Percentiles rank a stretch among this genome's conserved stretches.
phyloP scores from a whole-genome alignment of 208 protist species.

The Crithidia sp. region DNA sequence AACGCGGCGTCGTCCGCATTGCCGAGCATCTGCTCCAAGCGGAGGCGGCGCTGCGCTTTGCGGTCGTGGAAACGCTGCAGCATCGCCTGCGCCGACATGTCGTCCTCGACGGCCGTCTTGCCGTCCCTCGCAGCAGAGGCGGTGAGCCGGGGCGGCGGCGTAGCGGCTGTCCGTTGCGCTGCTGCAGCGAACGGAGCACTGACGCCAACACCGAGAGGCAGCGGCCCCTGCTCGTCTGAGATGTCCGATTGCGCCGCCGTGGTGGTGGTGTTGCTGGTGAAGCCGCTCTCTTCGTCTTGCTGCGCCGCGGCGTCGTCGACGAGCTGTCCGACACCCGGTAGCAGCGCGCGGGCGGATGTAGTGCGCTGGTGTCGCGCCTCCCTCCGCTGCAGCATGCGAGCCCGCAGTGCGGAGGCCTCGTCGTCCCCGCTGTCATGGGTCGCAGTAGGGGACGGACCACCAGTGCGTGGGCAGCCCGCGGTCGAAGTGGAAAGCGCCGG shows the following conservation, averaged over 20 bases:
- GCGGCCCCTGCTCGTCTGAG: too few relatives aligned
- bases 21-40: slow-evolving; percentile 37
- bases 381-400: slow-evolving; percentile 51
- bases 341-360: slow-evolving; percentile 37
- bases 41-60: slow-evolving; percentile 43
- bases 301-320: slow-evolving; percentile 10
- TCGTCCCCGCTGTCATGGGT: not conserved
- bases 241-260: too few relatives aligned
- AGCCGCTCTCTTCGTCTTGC: too few relatives aligned
- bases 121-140: not conserved
- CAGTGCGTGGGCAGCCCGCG: not conserved
- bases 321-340: slow-evolving; percentile 37
- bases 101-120: slow-evolving; percentile 3
- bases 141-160: too few relatives aligned
- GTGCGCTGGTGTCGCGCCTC: slow-evolving; percentile 46
- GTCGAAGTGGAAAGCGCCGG: not conserved
- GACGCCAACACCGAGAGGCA: not conserved
- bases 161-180: not conserved
- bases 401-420: slow-evolving; percentile 33
- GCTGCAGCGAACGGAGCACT: not conserved
- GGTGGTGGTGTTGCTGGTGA: too few relatives aligned
- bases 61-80: slow-evolving; percentile 35
- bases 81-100: slow-evolving; percentile 31
- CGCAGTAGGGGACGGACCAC: not conserved
- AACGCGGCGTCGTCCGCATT: not conserved